Evolutionary conservation across 192 early-diverging fungal species (phyloP), one percentile per base, ranked within the genome.

Genomic region (Chytriomyces sp.): DNA sequence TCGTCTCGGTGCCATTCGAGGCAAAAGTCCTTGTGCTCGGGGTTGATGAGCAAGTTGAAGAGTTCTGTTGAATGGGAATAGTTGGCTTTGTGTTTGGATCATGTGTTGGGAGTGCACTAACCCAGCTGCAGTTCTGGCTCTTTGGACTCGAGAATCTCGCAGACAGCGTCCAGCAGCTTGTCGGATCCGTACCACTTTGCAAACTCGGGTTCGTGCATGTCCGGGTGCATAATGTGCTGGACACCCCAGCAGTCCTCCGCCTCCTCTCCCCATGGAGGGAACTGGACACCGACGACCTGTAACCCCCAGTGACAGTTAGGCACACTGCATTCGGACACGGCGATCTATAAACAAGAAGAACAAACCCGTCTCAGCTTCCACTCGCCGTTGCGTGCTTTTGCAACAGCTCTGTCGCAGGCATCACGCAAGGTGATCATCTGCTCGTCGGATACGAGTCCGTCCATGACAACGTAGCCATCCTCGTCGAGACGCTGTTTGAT

Each of bases 31-130:
- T 64, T 72, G 45, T 83, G 78, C 26, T 69, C 77, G 46, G 85
- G 85, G 45, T 86, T 85, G 60, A 86, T 81, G 47, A 86, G 65
- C 53, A 86, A 64, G 64, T 86, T 86, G 69, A 86, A 86, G 44
- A 86, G 75, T 67, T 86, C 85, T 83, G 64, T 4, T 18, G 35
- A 35, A 57, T 2, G 76, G 46, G 16, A 35, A 23, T 28, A 16
- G 45, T 11, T 67, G 9, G 8, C 28, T 45, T 46, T 1, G 46
- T 18, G 44, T n/a, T 26, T 43, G 13, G 45, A 47, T 6, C 16
- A 43, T 67, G 9, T 45, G 16, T 45, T 69, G 1, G 53, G 13
- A 62, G 24, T 10, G 9, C n/a, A 63, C 47, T 71, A 62, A 82
- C 78, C 81, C 18, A 86, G 61, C 64, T 86, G 85, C 1, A 86